Percentiles rank a stretch among this genome's conserved stretches.
Conservation (phyloP, 73 alveolate genomes). For the Breviolum minutum region DNA sequence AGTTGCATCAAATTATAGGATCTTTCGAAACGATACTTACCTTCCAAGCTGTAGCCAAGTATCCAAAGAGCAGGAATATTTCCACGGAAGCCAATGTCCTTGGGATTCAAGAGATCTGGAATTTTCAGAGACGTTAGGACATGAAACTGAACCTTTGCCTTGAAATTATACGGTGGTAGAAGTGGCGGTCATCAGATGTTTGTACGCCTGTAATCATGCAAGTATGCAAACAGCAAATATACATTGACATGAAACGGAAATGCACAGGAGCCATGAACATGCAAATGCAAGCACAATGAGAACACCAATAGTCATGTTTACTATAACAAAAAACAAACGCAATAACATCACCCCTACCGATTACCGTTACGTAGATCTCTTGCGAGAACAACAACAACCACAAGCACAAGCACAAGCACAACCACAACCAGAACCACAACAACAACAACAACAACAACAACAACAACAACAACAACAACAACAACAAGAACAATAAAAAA, state of each 20-base stretch:
- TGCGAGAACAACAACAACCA: not conserved
- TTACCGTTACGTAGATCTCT: not conserved
- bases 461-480: not conserved
- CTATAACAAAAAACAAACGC: too few species aligned
- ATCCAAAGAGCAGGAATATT: conserved; percentile 78
- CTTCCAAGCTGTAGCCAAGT: not conserved
- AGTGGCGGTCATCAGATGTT: too few species aligned
- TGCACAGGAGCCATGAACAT: too few species aligned
- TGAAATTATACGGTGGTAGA: not conserved
- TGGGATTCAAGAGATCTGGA: not conserved
- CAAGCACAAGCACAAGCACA: not conserved
- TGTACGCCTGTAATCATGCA: too few species aligned
- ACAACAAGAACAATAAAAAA: not conserved
- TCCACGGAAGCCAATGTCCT: conserved; percentile 94
- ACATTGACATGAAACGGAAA: too few species aligned
- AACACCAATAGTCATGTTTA: too few species aligned
- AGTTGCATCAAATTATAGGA: too few species aligned
- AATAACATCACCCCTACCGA: too few species aligned
- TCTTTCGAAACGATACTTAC: not conserved
- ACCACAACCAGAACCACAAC: too few species aligned
- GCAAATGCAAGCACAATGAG: too few species aligned
- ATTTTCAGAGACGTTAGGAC: not conserved
- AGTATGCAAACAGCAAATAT: too few species aligned
- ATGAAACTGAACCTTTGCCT: not conserved
- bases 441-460: not conserved